These are phyloP conservation scores for Lactifluus hygrophoroides DNA, from an alignment of 768 basidiomycete genomes.

Conservation along the genomic window DNA sequence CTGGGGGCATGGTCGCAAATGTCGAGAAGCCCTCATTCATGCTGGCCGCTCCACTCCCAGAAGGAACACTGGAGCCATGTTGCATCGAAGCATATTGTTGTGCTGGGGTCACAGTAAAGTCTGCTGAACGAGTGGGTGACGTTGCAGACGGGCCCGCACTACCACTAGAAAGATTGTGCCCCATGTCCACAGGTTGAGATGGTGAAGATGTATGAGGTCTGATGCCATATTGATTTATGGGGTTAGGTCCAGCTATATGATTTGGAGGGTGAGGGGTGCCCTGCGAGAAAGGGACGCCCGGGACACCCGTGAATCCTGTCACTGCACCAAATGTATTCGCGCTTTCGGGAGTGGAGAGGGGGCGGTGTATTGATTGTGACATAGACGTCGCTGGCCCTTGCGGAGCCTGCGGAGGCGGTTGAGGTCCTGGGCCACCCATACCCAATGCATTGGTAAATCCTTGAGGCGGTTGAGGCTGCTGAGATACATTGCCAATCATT, in stretches of 20 bases:
- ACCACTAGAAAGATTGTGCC: constrained; percentile 33
- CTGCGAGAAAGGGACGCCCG: constrained; percentile 23
- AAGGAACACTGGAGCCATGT: constrained; percentile 31
- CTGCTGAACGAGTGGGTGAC: constrained; percentile 32
- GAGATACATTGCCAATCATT: constrained; percentile 39
- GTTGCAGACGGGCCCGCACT: constrained; percentile 30
- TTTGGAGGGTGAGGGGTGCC: constrained; percentile 23
- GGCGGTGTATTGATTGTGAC: constrained; percentile 11
- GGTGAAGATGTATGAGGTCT: constrained; percentile 40
- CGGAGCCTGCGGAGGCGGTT: constrained; percentile 4
- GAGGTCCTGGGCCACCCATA: constrained; percentile 13
- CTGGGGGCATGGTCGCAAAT: constrained; percentile 29
- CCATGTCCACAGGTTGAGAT: constrained; percentile 36
- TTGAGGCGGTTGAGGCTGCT: constrained; percentile 25
- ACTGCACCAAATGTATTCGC: constrained; percentile 1
- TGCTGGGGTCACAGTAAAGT: constrained; percentile 51
- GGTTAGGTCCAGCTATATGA: constrained; percentile 4
- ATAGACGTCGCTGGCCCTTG: constrained; percentile 9
- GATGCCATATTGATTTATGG: constrained; percentile 30
- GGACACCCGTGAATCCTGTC: constrained; percentile 2
- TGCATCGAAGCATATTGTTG: constrained; percentile 54
- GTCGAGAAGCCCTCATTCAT: constrained; percentile 26
- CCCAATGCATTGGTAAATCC: not conserved
- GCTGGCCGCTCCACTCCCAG: constrained; percentile 8
- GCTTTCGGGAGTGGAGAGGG: constrained; percentile 8